A percentile compares a stretch with the other conserved stretches of the same genome.
phyloP scores from a whole-genome alignment of 192 early-diverging fungal species.

The Gryganskiella cystojenkinii region DNA sequence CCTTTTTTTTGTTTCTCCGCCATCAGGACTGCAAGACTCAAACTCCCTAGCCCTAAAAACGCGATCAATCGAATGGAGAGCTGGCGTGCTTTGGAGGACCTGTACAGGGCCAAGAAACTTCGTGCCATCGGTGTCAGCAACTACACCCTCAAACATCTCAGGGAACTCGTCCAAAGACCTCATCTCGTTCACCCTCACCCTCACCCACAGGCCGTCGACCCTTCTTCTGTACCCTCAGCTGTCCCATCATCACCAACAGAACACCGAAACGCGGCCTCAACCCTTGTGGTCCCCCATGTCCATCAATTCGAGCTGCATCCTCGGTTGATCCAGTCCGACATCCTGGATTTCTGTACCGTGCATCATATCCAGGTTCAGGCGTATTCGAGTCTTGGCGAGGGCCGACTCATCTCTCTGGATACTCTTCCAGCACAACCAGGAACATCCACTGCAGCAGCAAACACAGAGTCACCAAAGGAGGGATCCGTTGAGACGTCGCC shows the following conservation, averaged over 20 bases:
- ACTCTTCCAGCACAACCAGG: slow-evolving; percentile 16
- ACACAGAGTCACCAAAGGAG: not conserved
- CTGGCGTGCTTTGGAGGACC: slow-evolving; percentile 70
- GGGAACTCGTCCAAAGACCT: slow-evolving; percentile 60
- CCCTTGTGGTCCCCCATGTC: slow-evolving; percentile 69
- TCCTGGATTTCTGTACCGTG: slow-evolving; percentile 64
- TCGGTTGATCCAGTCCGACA: slow-evolving; percentile 62
- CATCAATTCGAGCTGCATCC: slow-evolving; percentile 82
- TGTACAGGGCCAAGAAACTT: slow-evolving; percentile 67
- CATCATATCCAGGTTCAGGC: slow-evolving; percentile 72
- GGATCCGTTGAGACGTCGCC: no score
- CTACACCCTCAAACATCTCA: slow-evolving; percentile 69
- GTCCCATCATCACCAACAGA: not conserved
- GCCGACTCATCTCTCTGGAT: slow-evolving; percentile 43
- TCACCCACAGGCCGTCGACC: slow-evolving; percentile 25
- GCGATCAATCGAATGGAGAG: slow-evolving; percentile 62
- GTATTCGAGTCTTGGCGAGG: slow-evolving; percentile 80
- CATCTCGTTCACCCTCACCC: not conserved
- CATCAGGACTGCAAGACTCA: slow-evolving; percentile 48
- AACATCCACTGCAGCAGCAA: not conserved
- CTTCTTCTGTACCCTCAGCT: not conserved
- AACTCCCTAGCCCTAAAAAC: slow-evolving; percentile 58
- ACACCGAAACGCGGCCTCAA: slow-evolving; percentile 25
- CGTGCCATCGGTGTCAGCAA: slow-evolving; percentile 81
- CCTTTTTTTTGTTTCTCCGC: slow-evolving; percentile 8